These are phyloP conservation scores for Colletotrichum sansevieriae DNA, from an alignment of 2,329 filamentous ascomycete genomes.

Conservation along the genomic window DNA sequence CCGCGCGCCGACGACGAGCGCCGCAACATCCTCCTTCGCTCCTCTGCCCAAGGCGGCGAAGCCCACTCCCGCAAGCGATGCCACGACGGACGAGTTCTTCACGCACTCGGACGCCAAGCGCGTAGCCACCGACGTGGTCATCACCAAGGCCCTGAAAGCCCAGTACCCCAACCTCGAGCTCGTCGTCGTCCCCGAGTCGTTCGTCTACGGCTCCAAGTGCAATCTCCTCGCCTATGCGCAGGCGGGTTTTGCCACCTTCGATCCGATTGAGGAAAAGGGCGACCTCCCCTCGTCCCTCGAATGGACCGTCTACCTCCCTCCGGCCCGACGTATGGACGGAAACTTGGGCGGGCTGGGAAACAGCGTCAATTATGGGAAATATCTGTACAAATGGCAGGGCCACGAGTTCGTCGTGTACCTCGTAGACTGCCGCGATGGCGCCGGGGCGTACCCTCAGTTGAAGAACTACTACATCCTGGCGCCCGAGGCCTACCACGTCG, in stretches of 20 bases:
- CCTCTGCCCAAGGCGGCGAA: neutral
- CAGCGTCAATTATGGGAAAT: conserved; percentile 55
- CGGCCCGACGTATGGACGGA: conserved; percentile 56
- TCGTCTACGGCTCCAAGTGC: conserved; percentile 41
- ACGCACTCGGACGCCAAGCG: conserved; percentile 56
- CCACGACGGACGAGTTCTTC: conserved; percentile 51
- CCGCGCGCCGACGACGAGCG: neutral
- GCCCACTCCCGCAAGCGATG: neutral
- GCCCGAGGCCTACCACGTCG: conserved; percentile 49
- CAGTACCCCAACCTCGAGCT: conserved; percentile 60
- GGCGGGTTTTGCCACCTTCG: conserved; percentile 54
- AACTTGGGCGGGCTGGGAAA: conserved; percentile 51
- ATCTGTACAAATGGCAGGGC: conserved; percentile 57
- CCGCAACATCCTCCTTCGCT: neutral
- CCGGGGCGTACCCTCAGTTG: conserved; percentile 46
- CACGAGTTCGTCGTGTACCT: conserved; percentile 60
- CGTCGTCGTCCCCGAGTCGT: conserved; percentile 51
- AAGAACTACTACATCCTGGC: conserved; percentile 57
- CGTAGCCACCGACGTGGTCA: conserved; percentile 58
- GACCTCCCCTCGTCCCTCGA: conserved; percentile 52
- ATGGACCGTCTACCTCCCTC: conserved; percentile 56
- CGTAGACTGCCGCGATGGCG: conserved; percentile 57
- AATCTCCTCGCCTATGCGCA: conserved; percentile 59
- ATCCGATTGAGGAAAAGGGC: conserved; percentile 46
- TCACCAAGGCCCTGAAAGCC: conserved; percentile 55